Evolutionary conservation across 2,329 filamentous ascomycete genomes (phyloP).

Genomic region (Cladophialophora psammophila): DNA sequence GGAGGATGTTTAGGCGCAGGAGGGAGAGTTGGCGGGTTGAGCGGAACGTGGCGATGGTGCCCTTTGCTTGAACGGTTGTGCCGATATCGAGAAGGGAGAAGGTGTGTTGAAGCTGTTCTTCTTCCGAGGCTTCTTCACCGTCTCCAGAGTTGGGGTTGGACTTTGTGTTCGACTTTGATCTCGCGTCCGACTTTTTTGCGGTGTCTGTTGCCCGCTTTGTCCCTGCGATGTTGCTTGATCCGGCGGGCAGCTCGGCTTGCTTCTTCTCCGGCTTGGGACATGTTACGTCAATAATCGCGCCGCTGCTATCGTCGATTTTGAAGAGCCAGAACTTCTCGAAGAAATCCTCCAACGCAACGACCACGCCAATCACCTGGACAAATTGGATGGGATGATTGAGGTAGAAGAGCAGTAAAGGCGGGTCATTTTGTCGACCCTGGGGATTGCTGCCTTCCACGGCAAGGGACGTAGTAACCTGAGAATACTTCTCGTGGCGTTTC

Average conservation of each 20-base stretch:
- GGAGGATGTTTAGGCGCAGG: constrained; percentile 59
- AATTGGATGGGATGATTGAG: constrained; percentile 79
- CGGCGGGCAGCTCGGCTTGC: constrained; percentile 34
- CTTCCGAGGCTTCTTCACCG: constrained; percentile 10
- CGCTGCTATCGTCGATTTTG: constrained; percentile 68
- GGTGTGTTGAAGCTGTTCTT: constrained; percentile 27
- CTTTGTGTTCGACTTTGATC: constrained; percentile 8
- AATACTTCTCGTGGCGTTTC: constrained; percentile 27
- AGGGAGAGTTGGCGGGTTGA: constrained; percentile 60
- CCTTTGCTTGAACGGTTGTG: constrained; percentile 63
- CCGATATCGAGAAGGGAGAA: constrained; percentile 59
- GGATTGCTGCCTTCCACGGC: background rate
- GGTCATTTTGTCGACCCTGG: constrained; percentile 38
- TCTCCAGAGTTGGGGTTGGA: background rate
- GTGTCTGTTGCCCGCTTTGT: constrained; percentile 24
- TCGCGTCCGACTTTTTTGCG: background rate
- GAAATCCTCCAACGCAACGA: constrained; percentile 64
- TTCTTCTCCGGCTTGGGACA: constrained; percentile 48
- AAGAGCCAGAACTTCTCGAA: constrained; percentile 50
- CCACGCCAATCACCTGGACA: constrained; percentile 73
- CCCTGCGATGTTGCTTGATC: constrained; percentile 46
- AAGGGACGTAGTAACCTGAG: constrained; percentile 25
- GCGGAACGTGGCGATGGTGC: constrained; percentile 62
- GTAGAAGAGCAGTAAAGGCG: constrained; percentile 68
- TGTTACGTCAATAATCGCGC: constrained; percentile 64